Evolutionary conservation across 2,329 filamentous ascomycete genomes (phyloP), one percentile per base, ranked within the genome.

Genomic region (Curvularia hawaiiensis): DNA sequence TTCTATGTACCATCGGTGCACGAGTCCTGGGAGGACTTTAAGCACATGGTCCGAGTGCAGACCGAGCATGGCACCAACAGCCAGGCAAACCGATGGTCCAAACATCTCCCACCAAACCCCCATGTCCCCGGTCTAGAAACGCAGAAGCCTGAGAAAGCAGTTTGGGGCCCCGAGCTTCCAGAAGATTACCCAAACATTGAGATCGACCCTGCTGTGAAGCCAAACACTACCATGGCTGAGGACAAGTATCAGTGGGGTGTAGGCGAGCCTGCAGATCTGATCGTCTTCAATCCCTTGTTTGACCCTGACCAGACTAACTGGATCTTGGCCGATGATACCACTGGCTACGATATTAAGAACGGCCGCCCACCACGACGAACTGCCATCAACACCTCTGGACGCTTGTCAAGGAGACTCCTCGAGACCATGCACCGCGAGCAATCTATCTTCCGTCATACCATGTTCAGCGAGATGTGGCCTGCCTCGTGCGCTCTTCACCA

Each of bases 401-500:
- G 90, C 10, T 79, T 92, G 33, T 89, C 85, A 28, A 83, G 86
- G 24, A 83, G 88, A 12, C 80, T 92, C 1, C 78, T 92, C 6
- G 77, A 83, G 45, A 85, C 85, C 5, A 92, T 93, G 88, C 90
- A 93, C 75, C 84, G 90, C 63, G 89, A 92, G 68, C 89, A 87
- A 4, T 87, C 88, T 75, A 81, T 83, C 28, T 80, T 85, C 65
- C 86, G 85, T 61, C 90, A 88, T 74, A 87, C 81, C 74, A 92
- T 88, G 88, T 92, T 90, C 72, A 85, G 84, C 26, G 90, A 93
- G 75, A 93, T 93, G 90, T 92, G 89, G 77, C 89, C 89, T 1
- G 83, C 88, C 0, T 85, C 83, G 0, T 83, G 87, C 70, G 88
- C 89, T 0, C 79, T 93, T 5, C 90, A 92, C 65, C 90, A 91